Evolutionary conservation across 2,329 filamentous ascomycete species (phyloP).

Genomic region (Rhinocladiella similis): DNA sequence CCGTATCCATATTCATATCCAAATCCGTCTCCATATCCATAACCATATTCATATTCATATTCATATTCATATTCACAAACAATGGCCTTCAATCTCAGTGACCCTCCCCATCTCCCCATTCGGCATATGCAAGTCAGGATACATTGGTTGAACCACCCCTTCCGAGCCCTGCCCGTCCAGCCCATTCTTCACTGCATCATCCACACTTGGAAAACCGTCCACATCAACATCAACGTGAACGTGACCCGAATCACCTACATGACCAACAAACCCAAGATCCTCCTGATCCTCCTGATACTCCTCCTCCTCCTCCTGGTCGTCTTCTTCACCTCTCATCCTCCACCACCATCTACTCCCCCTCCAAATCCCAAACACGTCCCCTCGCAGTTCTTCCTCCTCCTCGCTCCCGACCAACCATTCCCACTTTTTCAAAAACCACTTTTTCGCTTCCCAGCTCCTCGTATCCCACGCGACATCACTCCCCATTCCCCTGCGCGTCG

Average conservation of each 20-base stretch:
- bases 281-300: neutral
- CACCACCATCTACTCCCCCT: slow-evolving; percentile 24
- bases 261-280: neutral
- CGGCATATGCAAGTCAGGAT: too few species aligned
- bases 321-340: slow-evolving; percentile 20
- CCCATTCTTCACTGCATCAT: too few species aligned
- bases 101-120: too few species aligned
- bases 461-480: slow-evolving; percentile 44
- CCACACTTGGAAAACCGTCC: too few species aligned
- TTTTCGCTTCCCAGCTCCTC: slow-evolving; percentile 47
- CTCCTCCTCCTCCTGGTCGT: slow-evolving; percentile 11
- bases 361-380: slow-evolving; percentile 23
- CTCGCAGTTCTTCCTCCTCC: slow-evolving; percentile 25
- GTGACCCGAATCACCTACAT: neutral
- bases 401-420: slow-evolving; percentile 29
- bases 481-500: slow-evolving; percentile 20
- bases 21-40: too few species aligned
- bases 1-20: slow-evolving; percentile 48
- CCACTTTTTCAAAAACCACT: slow-evolving; percentile 49
- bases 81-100: too few species aligned
- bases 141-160: too few species aligned
- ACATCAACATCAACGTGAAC: too few species aligned
- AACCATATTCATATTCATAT: too few species aligned
- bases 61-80: too few species aligned
- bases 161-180: too few species aligned